These are phyloP conservation scores for Pestalotiopsis fici DNA, from an alignment of 2,329 filamentous ascomycete genomes.

Conservation along the genomic window DNA sequence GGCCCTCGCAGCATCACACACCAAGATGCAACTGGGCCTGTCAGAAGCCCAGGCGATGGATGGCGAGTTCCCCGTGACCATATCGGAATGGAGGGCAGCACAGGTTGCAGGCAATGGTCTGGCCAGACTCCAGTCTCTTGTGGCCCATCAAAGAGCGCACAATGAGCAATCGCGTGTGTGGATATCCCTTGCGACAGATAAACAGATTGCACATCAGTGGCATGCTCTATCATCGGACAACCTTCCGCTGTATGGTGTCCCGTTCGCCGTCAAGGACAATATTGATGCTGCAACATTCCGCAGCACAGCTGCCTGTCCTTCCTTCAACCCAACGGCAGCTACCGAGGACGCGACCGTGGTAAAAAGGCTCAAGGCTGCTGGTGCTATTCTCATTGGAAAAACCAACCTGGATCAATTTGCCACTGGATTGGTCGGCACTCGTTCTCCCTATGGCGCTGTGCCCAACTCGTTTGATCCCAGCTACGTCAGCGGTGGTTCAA, in stretches of 20 bases:
- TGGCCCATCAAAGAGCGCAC: too few species aligned
- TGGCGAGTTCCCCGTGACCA: too few species aligned
- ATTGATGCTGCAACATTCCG: slow-evolving; percentile 52
- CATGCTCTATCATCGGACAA: slow-evolving; percentile 18
- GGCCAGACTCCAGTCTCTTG: too few species aligned
- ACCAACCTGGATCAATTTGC: slow-evolving; percentile 64
- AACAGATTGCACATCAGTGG: too few species aligned
- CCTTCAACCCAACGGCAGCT: slow-evolving; percentile 45
- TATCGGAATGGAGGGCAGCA: too few species aligned
- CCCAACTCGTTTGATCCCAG: slow-evolving; percentile 48
- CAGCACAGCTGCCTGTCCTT: slow-evolving; percentile 55
- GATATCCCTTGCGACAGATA: too few species aligned
- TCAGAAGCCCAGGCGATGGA: too few species aligned
- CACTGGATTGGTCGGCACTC: slow-evolving; percentile 61
- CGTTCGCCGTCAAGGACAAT: slow-evolving; percentile 59
- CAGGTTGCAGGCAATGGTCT: too few species aligned
- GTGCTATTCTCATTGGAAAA: slow-evolving; percentile 60
- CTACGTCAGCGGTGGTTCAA: slow-evolving; percentile 51
- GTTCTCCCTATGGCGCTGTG: slow-evolving; percentile 59
- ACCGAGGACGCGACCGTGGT: slow-evolving; percentile 48
- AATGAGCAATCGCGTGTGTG: too few species aligned
- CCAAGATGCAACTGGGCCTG: too few species aligned
- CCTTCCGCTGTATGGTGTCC: slow-evolving; percentile 56
- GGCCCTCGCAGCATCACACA: too few species aligned
- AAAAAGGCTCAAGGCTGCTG: slow-evolving; percentile 48